Percentiles rank a stretch among this genome's conserved stretches.
These are phyloP conservation scores for Plasmodium gaboni DNA, from an alignment of 169 alveolate genomes.

Conservation along the genomic window DNA sequence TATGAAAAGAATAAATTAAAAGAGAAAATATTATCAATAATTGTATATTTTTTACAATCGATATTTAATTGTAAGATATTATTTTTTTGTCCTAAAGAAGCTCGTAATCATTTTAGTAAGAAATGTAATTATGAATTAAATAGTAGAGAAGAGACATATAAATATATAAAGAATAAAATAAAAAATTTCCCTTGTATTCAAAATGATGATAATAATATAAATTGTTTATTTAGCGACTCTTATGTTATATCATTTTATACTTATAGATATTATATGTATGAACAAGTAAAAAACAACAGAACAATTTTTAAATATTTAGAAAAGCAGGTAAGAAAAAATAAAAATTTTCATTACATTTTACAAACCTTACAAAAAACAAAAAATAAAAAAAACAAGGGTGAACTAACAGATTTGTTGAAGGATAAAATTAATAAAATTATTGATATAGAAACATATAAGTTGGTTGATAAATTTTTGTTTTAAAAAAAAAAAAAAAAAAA, in stretches of 20 bases:
- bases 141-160: slow-evolving; percentile 65
- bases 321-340: slow-evolving; percentile 57
- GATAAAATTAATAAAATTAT: slow-evolving; percentile 41
- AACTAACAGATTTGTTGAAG: slow-evolving; percentile 33
- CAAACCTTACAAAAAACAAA: slow-evolving; percentile 36
- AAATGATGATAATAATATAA: slow-evolving; percentile 24
- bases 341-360: slow-evolving; percentile 40
- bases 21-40: slow-evolving; percentile 57
- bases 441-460: slow-evolving; percentile 41
- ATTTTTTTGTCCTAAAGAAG: slow-evolving; percentile 76
- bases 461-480: slow-evolving; percentile 30
- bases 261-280: slow-evolving; percentile 68
- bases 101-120: slow-evolving; percentile 57
- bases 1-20: slow-evolving; percentile 64
- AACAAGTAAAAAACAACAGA: slow-evolving; percentile 59
- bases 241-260: slow-evolving; percentile 68
- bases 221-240: slow-evolving; percentile 65
- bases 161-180: slow-evolving; percentile 63
- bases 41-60: slow-evolving; percentile 60
- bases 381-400: slow-evolving; percentile 18
- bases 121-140: slow-evolving; percentile 43
- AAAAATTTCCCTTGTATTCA: slow-evolving; percentile 44
- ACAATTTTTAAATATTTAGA: slow-evolving; percentile 42
- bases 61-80: slow-evolving; percentile 60
- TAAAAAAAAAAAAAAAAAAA: background rate